Base-by-base conservation (phyloP, 768 basidiomycete genomes). In the Cyathus striatus region DNA sequence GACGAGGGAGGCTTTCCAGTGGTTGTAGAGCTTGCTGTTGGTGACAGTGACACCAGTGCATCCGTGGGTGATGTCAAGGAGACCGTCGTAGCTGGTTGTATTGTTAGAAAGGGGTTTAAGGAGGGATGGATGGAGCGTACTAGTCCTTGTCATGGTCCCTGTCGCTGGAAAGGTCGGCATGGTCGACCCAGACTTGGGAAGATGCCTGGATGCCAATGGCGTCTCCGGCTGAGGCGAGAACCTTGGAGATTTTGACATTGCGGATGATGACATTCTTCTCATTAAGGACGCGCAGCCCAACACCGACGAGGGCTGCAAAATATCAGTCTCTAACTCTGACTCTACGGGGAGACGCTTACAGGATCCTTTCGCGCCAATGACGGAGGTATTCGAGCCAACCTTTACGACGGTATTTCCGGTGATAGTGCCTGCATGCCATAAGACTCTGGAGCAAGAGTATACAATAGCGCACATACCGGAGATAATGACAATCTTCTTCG, bases 191-290 rank as follows among this genome's bases (percentile, higher is more conserved):
- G 20, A 72, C 67, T 44, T 70, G 61, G 37, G 48, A 52, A 6
- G 69, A 50, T 13, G 58, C 49, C 43, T 72, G 70, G 40, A 72
- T 61, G 22, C 66, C 72, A 25, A 75, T 60, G 23, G 69, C 70
- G 53, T 75, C 73, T 24, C 73, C 73, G 40, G 63, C 65, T 1
- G 45, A 49, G 20, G 72, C 72, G 2, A 73, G 54, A 22, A 75
- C 73, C 53, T 73, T 75, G 23, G 68, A 66, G 40, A 75, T 68
- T 49, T 70, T 73, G 53, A 75, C 56, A 48, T 75, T 75, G 23
- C 73, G 65, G 47, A 75, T 66, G 54, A 75, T 75, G 41, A 75
- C 72, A 43, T 75, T 74, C 26, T 44, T 53, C 32, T 62, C 64
- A 34, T 66, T 50, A 38, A 70, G 45, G 24, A 73, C 70, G 36